These are phyloP conservation scores for Leccinellum albellum DNA, from an alignment of 768 basidiomycete species.

Conservation along the genomic window DNA sequence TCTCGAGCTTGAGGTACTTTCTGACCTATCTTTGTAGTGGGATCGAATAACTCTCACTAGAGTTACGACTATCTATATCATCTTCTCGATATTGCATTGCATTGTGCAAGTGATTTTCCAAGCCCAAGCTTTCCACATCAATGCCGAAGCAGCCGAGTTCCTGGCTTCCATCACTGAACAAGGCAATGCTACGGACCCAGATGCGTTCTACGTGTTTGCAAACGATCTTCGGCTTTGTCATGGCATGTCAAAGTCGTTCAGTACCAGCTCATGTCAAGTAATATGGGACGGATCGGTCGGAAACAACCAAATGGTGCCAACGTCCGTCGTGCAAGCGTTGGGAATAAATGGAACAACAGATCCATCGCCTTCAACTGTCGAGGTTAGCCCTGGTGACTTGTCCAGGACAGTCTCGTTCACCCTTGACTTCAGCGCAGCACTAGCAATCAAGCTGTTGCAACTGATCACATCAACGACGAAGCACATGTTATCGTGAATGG, in stretches of 20 bases:
- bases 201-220: slow-evolving; percentile 43
- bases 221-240: slow-evolving; percentile 57
- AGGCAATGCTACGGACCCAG: slow-evolving; percentile 44
- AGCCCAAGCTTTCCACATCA: slow-evolving; percentile 61
- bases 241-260: slow-evolving; percentile 40
- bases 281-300: slow-evolving; percentile 49
- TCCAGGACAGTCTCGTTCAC: background rate
- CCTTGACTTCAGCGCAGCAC: slow-evolving; percentile 1
- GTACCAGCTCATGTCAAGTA: slow-evolving; percentile 41
- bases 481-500: slow-evolving; percentile 32
- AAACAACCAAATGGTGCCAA: slow-evolving; percentile 3
- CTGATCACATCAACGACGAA: slow-evolving; percentile 24
- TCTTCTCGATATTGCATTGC: slow-evolving; percentile 65
- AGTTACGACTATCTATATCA: slow-evolving; percentile 61
- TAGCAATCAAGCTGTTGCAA: slow-evolving; percentile 4
- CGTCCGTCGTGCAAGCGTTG: background rate
- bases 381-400: background rate
- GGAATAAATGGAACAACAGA: background rate
- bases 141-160: slow-evolving; percentile 52
- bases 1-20: background rate
- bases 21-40: slow-evolving; percentile 43
- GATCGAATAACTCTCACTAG: slow-evolving; percentile 65
- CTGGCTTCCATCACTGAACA: slow-evolving; percentile 48
- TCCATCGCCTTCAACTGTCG: background rate
- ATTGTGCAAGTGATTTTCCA: slow-evolving; percentile 67